A percentile compares a stretch with the other conserved stretches of the same genome.
Conservation (phyloP, 345 rosid genomes). For the Pugionium dolabratum region DNA sequence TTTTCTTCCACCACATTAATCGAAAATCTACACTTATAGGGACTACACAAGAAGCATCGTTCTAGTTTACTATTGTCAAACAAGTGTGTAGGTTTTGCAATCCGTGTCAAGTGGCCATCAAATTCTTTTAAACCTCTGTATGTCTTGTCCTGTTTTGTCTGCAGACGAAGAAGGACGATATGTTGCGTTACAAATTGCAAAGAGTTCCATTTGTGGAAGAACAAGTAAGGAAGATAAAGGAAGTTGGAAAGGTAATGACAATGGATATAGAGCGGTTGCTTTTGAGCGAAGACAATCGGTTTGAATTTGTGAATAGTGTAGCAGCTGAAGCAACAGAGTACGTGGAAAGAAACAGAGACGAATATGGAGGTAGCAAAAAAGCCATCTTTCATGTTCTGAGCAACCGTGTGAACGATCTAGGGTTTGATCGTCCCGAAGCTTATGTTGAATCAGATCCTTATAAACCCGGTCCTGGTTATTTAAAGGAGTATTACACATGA, state of each 20-base stretch:
- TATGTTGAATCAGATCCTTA: conserved; percentile 70
- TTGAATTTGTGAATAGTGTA: conserved; percentile 71
- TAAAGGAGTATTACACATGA: conserved; percentile 63
- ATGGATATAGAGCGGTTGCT: conserved; percentile 73
- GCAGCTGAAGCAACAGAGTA: conserved; percentile 87
- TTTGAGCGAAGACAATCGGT: conserved; percentile 74
- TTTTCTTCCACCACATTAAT: neutral
- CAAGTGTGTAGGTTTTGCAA: neutral
- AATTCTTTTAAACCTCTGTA: conserved; percentile 1
- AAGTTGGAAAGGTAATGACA: conserved; percentile 60
- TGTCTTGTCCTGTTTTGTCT: conserved; percentile 14
- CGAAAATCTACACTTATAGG: neutral
- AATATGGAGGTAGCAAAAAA: conserved; percentile 76
- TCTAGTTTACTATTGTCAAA: conserved; percentile 2
- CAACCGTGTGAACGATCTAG: conserved; percentile 79
- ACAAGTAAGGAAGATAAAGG: conserved; percentile 69
- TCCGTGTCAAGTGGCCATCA: neutral
- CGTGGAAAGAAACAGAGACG: conserved; percentile 69
- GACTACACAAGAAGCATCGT: neutral
- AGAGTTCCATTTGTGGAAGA: conserved; percentile 89
- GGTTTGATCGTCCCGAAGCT: conserved; percentile 70
- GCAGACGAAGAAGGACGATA: conserved; percentile 77
- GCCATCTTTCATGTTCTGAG: conserved; percentile 87
- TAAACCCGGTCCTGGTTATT: conserved; percentile 72
- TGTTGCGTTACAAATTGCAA: conserved; percentile 56